Evolutionary conservation across 768 basidiomycete genomes (phyloP).

Genomic region (Amanita inopinata): DNA sequence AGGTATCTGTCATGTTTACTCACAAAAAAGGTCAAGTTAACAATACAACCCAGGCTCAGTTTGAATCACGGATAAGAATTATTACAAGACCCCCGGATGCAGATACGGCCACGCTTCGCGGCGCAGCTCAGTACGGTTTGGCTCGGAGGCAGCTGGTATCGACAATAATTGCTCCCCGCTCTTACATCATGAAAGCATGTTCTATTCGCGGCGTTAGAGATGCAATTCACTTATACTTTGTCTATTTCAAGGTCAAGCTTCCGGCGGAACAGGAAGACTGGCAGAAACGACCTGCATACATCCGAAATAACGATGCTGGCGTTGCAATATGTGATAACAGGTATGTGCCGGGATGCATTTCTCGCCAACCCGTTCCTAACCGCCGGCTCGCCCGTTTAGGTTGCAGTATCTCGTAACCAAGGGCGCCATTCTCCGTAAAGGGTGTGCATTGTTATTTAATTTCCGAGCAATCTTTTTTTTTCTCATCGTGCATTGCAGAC

Average conservation of each 20-base stretch:
- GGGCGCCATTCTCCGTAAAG: slow-evolving; percentile 79
- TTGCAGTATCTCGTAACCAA: slow-evolving; percentile 83
- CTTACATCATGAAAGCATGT: slow-evolving; percentile 79
- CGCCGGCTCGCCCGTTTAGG: slow-evolving; percentile 31
- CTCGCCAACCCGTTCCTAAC: slow-evolving; percentile 16
- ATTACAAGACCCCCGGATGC: slow-evolving; percentile 81
- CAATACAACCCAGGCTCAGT: slow-evolving; percentile 40
- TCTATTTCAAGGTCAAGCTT: slow-evolving; percentile 58
- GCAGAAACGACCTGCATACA: slow-evolving; percentile 78
- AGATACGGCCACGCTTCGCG: slow-evolving; percentile 81
- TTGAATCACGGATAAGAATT: slow-evolving; percentile 54
- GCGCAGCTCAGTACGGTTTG: slow-evolving; percentile 82
- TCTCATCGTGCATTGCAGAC: slow-evolving; percentile 31
- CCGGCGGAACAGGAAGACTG: slow-evolving; percentile 83
- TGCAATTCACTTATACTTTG: not conserved
- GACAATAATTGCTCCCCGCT: slow-evolving; percentile 70
- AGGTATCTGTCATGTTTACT: slow-evolving; percentile 34
- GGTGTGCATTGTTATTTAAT: slow-evolving; percentile 34
- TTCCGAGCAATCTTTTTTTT: slow-evolving; percentile 15
- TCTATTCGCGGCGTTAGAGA: not conserved
- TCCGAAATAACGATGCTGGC: slow-evolving; percentile 67
- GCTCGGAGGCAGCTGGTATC: slow-evolving; percentile 70
- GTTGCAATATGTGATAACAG: slow-evolving; percentile 79
- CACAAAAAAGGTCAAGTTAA: slow-evolving; percentile 9
- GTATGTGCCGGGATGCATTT: slow-evolving; percentile 26